Percentiles rank a stretch among this genome's conserved stretches.
Conservation (phyloP, 441 rosid genomes). For the Populus hybrid region DNA sequence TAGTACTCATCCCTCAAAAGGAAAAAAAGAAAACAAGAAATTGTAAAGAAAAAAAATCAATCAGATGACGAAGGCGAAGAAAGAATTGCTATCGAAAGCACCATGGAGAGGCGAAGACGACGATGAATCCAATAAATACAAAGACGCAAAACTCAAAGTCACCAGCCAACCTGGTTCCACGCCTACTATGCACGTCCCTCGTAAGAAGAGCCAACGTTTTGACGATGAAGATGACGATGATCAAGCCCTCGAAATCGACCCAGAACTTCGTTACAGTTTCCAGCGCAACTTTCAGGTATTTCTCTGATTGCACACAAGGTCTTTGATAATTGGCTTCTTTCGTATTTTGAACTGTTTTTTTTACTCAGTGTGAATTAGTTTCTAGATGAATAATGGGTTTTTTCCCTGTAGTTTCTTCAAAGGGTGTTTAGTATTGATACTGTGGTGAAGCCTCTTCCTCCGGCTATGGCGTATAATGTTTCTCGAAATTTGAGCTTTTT, state of each 20-base stretch:
- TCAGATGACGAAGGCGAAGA: slow-evolving; percentile 54
- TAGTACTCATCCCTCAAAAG: not conserved
- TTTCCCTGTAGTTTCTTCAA: slow-evolving; percentile 67
- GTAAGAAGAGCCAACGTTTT: slow-evolving; percentile 32
- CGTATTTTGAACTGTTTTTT: not conserved
- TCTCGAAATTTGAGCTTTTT: slow-evolving; percentile 95
- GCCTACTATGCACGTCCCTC: slow-evolving; percentile 83
- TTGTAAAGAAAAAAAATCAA: not conserved
- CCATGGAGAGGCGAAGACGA: slow-evolving; percentile 83
- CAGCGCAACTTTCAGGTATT: slow-evolving; percentile 74
- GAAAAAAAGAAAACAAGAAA: not conserved
- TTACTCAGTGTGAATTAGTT: not conserved
- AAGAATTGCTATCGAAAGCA: slow-evolving; percentile 67
- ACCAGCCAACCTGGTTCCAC: slow-evolving; percentile 68
- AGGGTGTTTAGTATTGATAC: slow-evolving; percentile 91
- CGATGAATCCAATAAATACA: slow-evolving; percentile 50
- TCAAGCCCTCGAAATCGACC: slow-evolving; percentile 62
- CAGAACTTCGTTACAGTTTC: slow-evolving; percentile 94
- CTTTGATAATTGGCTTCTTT: not conserved
- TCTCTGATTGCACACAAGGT: not conserved
- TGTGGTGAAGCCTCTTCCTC: slow-evolving; percentile 96
- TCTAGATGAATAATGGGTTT: not conserved
- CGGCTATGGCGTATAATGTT: slow-evolving; percentile 76
- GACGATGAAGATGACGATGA: slow-evolving; percentile 42
- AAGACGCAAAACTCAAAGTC: slow-evolving; percentile 71